Conservation (phyloP, 371 early-diverging fungal genomes). For the Mucor mucedo region DNA sequence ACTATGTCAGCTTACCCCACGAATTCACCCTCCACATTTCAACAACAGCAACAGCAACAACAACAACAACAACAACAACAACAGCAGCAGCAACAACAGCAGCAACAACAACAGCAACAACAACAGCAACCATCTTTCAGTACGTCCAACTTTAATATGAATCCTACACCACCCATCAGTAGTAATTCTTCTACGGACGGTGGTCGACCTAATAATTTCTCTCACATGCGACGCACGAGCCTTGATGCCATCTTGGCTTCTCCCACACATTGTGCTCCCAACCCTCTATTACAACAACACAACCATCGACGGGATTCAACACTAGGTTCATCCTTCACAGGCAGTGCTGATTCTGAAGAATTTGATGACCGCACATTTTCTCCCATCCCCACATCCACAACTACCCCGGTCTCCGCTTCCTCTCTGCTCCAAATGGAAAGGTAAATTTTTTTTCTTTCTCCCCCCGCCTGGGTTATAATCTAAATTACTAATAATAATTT, state of each 20-base stretch:
- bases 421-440: constrained; percentile 36
- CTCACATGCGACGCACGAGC: constrained; percentile 37
- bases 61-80: too few species aligned
- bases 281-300: constrained; percentile 25
- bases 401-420: constrained; percentile 32
- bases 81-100: too few species aligned
- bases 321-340: constrained; percentile 30
- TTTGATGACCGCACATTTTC: constrained; percentile 27
- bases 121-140: constrained; percentile 11
- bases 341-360: constrained; percentile 35
- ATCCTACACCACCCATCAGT: constrained; percentile 33
- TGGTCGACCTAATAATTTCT: not conserved
- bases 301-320: constrained; percentile 32
- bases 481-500: constrained; percentile 10
- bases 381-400: constrained; percentile 24
- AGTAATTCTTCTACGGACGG: constrained; percentile 28
- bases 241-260: constrained; percentile 40
- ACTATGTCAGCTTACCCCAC: not conserved
- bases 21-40: not conserved
- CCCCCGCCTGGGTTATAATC: not conserved
- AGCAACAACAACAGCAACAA: too few species aligned
- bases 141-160: constrained; percentile 14
- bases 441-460: constrained; percentile 21
- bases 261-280: constrained; percentile 27
- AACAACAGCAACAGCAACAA: not conserved